Percentiles rank a stretch among this genome's conserved stretches.
phyloP scores from a whole-genome alignment of 148 eudicot genomes.

The Fagopyrum homotropicum region DNA sequence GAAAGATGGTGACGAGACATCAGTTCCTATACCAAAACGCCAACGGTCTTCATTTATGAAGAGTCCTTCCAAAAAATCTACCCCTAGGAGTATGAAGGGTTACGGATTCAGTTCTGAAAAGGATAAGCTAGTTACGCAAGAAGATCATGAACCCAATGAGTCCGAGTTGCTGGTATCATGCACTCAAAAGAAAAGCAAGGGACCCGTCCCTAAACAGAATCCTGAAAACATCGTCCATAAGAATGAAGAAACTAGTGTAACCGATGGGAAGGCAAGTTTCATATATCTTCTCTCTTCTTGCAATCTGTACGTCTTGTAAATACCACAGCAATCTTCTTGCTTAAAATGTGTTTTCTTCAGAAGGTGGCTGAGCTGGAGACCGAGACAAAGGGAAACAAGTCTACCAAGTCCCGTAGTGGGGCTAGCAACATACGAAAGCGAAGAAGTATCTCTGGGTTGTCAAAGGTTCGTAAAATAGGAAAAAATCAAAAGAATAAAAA shows the following conservation, averaged over 20 bases:
- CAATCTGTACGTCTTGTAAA: background rate
- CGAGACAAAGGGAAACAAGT: constrained; percentile 6
- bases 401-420: constrained; percentile 33
- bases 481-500: background rate
- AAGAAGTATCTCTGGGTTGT: constrained; percentile 54
- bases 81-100: constrained; percentile 24
- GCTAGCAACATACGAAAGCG: constrained; percentile 48
- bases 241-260: constrained; percentile 25
- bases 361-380: constrained; percentile 18
- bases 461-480: constrained; percentile 47
- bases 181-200: constrained; percentile 31
- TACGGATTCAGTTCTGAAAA: constrained; percentile 27
- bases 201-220: constrained; percentile 31
- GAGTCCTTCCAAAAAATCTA: constrained; percentile 25
- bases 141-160: constrained; percentile 34
- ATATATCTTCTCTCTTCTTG: constrained; percentile 14
- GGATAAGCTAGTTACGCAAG: constrained; percentile 24
- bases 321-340: background rate
- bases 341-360: constrained; percentile 21
- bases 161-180: constrained; percentile 40
- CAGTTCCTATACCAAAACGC: constrained; percentile 67
- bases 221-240: constrained; percentile 22
- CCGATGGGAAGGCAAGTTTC: constrained; percentile 37
- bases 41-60: constrained; percentile 51
- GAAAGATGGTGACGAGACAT: constrained; percentile 31